Percentiles rank a stretch among this genome's conserved stretches.
Conservation (phyloP, 2,329 filamentous ascomycete species). For the Macrophomina pseudophaseolina region DNA sequence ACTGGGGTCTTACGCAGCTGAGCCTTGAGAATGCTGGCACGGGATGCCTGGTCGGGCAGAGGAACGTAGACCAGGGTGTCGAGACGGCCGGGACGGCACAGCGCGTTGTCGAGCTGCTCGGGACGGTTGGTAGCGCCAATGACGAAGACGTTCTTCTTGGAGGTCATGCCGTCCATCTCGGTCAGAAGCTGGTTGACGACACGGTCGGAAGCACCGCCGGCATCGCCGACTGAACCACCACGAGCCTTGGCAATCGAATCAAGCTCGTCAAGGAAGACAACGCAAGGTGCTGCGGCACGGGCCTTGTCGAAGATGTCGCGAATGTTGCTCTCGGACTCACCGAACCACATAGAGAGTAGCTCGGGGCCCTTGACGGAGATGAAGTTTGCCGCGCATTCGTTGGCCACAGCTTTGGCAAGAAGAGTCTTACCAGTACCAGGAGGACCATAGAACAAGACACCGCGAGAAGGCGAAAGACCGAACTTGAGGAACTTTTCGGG, state of each 20-base stretch:
- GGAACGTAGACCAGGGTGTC: constrained; percentile 99
- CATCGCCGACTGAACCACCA: constrained; percentile 94
- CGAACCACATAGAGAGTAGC: constrained; percentile 99
- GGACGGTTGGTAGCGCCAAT: constrained; percentile 99
- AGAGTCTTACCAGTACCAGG: constrained; percentile 99
- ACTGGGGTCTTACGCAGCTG: constrained; percentile 99
- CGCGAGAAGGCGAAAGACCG: constrained; percentile 93
- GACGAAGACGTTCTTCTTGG: constrained; percentile 99
- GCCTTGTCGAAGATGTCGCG: constrained; percentile 99
- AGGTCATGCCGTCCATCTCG: constrained; percentile 99
- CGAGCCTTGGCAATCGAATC: constrained; percentile 99
- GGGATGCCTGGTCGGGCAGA: constrained; percentile 88
- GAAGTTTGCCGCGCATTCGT: constrained; percentile 99
- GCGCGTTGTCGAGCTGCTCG: constrained; percentile 95
- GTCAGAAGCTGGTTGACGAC: constrained; percentile 99
- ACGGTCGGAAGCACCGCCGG: constrained; percentile 97
- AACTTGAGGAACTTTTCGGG: constrained; percentile 99
- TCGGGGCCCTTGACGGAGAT: constrained; percentile 99
- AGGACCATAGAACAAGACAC: constrained; percentile 98
- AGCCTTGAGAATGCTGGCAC: constrained; percentile 87
- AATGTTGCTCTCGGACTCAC: constrained; percentile 99
- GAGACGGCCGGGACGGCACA: constrained; percentile 97
- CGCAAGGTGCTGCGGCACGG: constrained; percentile 93
- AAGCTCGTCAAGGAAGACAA: constrained; percentile 98
- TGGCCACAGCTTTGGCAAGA: constrained; percentile 98